These are phyloP conservation scores for Scheffersomyces lignicola DNA, from an alignment of 1,139 yeast species.

Conservation along the genomic window DNA sequence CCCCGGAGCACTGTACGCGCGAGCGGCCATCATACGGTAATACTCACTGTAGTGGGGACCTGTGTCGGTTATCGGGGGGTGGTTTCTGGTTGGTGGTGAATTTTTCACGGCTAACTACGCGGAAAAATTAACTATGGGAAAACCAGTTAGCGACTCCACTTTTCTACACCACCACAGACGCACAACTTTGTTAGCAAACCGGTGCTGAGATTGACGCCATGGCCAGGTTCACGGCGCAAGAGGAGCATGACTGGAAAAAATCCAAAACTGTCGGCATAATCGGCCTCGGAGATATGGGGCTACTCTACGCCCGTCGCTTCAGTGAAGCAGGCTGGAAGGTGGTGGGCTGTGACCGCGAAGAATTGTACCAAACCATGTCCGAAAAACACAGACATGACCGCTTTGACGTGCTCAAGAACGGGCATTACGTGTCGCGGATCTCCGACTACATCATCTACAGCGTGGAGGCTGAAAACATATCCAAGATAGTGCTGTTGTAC, in stretches of 20 bases:
- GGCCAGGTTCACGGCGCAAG: slow-evolving; percentile 12
- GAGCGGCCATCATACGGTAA: slow-evolving; percentile 9
- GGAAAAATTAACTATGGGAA: background rate
- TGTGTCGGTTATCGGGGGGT: too few relatives aligned
- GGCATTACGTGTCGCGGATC: slow-evolving; percentile 77
- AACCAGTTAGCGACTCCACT: background rate
- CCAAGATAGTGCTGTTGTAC: slow-evolving; percentile 65
- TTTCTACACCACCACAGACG: background rate
- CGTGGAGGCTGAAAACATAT: slow-evolving; percentile 86
- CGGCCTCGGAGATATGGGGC: slow-evolving; percentile 97
- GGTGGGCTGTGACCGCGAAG: slow-evolving; percentile 87
- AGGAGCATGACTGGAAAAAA: slow-evolving; percentile 8
- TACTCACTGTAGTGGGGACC: too few relatives aligned
- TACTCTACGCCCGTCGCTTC: slow-evolving; percentile 76
- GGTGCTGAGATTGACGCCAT: slow-evolving; percentile 4
- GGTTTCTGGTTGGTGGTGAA: too few relatives aligned
- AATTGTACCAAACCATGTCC: slow-evolving; percentile 48
- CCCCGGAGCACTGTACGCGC: slow-evolving; percentile 85
- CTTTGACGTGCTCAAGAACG: slow-evolving; percentile 65
- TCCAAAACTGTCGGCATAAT: slow-evolving; percentile 77
- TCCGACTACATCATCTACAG: slow-evolving; percentile 85
- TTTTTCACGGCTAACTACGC: slow-evolving; percentile 4
- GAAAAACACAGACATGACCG: slow-evolving; percentile 41
- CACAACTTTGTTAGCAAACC: background rate
- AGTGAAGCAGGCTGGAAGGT: slow-evolving; percentile 88